These are phyloP conservation scores for Liquidambar formosana DNA, from an alignment of 164 flowering plant genomes.

Conservation along the genomic window DNA sequence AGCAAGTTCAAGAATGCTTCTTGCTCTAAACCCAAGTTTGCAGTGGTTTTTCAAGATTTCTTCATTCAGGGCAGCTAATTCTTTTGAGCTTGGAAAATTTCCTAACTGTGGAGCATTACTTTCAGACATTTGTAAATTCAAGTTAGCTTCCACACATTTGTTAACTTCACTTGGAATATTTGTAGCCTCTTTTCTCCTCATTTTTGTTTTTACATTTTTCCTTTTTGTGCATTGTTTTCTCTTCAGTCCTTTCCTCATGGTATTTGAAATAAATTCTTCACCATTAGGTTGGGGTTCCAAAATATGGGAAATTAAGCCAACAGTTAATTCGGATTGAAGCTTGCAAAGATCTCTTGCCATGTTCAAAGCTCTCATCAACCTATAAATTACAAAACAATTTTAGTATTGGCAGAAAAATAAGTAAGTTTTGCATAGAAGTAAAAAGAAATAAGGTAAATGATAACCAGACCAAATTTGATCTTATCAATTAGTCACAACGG, in stretches of 20 bases:
- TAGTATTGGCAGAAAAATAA: too few species aligned
- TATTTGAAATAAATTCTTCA: too few species aligned
- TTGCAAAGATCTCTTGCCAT: constrained; percentile 32
- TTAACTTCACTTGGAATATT: background rate
- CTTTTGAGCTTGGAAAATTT: constrained; percentile 33
- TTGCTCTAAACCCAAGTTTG: constrained; percentile 28
- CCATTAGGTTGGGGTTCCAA: too few species aligned
- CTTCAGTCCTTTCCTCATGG: background rate
- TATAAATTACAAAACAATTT: constrained; percentile 7
- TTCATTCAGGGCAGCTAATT: constrained; percentile 14
- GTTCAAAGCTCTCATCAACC: constrained; percentile 23
- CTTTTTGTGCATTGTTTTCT: background rate
- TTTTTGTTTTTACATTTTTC: too few species aligned
- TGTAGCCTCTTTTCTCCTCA: too few species aligned
- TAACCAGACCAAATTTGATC: too few species aligned
- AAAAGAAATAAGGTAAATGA: too few species aligned
- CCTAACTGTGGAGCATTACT: too few species aligned
- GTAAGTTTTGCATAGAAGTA: too few species aligned
- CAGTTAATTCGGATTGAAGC: constrained; percentile 12
- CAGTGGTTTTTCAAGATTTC: constrained; percentile 10
- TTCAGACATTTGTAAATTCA: background rate
- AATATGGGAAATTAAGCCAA: too few species aligned
- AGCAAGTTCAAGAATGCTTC: constrained; percentile 14
- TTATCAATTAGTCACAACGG: too few species aligned
- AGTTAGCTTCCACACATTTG: background rate